Evolutionary conservation across 148 eudicot species (phyloP).

Genomic region (Rhododendron ferrugineum): DNA sequence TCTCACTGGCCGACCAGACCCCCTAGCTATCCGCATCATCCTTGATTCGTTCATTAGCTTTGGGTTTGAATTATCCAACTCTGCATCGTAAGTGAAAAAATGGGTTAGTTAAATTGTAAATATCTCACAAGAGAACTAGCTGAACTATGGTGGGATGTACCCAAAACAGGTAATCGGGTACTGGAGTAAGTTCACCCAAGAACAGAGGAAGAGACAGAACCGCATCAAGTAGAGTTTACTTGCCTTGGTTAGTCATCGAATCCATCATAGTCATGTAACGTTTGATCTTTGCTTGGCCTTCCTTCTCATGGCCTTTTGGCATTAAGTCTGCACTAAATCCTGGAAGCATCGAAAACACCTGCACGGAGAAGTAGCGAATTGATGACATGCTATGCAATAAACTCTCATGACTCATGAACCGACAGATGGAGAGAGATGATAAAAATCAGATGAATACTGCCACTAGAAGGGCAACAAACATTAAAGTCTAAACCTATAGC

Average conservation of each 20-base stretch:
- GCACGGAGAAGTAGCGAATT: conserved; percentile 3
- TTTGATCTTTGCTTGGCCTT: conserved; percentile 92
- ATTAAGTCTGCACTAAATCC: conserved; percentile 81
- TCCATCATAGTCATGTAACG: conserved; percentile 99
- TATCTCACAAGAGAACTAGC: neutral
- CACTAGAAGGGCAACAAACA: neutral
- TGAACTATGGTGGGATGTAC: neutral
- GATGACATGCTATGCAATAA: neutral
- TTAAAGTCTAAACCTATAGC: neutral
- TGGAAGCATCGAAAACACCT: conserved; percentile 94
- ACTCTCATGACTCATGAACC: neutral
- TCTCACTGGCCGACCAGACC: conserved; percentile 66
- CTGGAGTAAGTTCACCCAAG: neutral
- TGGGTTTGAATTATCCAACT: conserved; percentile 92
- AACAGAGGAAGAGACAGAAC: neutral
- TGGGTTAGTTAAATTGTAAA: neutral
- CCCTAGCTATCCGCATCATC: conserved; percentile 91
- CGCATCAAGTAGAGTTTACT: conserved; percentile 9
- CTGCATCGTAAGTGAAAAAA: conserved; percentile 31
- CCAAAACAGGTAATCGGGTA: neutral
- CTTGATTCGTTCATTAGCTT: conserved; percentile 84
- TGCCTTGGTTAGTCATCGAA: conserved; percentile 95
- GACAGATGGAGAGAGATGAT: neutral
- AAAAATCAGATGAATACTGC: neutral
- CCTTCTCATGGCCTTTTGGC: conserved; percentile 91